Evolutionary conservation across 1,284 basidiomycete genomes (phyloP).

Genomic region (Sphagnurus paluster): DNA sequence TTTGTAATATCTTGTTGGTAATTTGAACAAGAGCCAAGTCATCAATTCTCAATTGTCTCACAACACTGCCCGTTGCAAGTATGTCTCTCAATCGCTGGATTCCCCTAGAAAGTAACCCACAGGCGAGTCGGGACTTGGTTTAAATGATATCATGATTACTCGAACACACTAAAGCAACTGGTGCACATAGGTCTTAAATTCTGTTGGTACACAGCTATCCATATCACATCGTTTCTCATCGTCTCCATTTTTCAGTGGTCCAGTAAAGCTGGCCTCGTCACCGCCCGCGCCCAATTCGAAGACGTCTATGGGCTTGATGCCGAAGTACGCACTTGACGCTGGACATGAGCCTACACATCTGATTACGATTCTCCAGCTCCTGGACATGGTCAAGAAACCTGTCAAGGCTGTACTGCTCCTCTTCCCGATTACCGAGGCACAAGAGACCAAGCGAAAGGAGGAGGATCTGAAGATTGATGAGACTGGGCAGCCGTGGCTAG

Average conservation of each 20-base stretch:
- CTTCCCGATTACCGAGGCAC: conserved; percentile 67
- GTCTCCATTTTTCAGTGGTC: conserved; percentile 64
- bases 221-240: conserved; percentile 7
- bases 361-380: conserved; percentile 47
- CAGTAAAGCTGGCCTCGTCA: conserved; percentile 67
- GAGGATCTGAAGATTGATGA: conserved; percentile 56
- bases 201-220: conserved; percentile 31
- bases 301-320: conserved; percentile 84
- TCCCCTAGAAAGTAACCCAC: conserved; percentile 76
- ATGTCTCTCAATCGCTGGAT: conserved; percentile 50
- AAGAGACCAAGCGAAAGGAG: conserved; percentile 50
- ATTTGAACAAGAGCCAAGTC: background rate
- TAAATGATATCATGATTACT: too few species aligned
- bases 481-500: conserved; percentile 53
- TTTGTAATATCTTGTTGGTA: too few species aligned
- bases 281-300: conserved; percentile 59
- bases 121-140: conserved; percentile 40
- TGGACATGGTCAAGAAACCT: conserved; percentile 66
- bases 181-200: conserved; percentile 48
- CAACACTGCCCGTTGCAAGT: background rate
- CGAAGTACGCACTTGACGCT: conserved; percentile 44
- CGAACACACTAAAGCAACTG: conserved; percentile 6
- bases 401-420: conserved; percentile 82
- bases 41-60: background rate
- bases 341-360: background rate